Percentiles rank a stretch among this genome's conserved stretches.
Conservation (phyloP, 176 grass and related monocot species). For the Oryza coarctata region DNA sequence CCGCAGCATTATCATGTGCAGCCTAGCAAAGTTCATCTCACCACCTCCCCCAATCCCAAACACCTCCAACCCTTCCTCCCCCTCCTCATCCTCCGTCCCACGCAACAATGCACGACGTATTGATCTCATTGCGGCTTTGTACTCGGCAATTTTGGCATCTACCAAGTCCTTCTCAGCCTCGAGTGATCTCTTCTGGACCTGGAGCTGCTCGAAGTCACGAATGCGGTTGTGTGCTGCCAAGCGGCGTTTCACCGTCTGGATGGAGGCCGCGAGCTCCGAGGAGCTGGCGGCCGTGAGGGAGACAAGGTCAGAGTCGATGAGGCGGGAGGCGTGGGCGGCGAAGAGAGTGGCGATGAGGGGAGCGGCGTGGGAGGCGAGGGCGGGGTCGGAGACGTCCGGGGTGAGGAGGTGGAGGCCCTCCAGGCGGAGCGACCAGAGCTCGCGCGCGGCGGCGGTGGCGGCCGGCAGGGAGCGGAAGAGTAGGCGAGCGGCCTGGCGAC, state of each 20-base stretch:
- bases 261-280: constrained; percentile 19
- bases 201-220: constrained; percentile 34
- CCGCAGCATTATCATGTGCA: constrained; percentile 58
- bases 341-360: constrained; percentile 54
- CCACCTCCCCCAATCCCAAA: constrained; percentile 35
- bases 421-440: constrained; percentile 70
- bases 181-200: constrained; percentile 38
- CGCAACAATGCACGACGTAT: constrained; percentile 35
- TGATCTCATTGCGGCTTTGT: constrained; percentile 50
- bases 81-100: not conserved
- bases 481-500: constrained; percentile 39
- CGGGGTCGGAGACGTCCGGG: constrained; percentile 11
- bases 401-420: constrained; percentile 62
- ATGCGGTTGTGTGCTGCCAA: constrained; percentile 16
- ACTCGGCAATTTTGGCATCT: constrained; percentile 52
- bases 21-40: constrained; percentile 52
- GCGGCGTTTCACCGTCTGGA: constrained; percentile 26
- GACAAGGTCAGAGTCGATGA: constrained; percentile 45
- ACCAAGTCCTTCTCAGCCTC: constrained; percentile 51
- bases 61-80: constrained; percentile 37
- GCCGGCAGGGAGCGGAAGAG: constrained; percentile 30
- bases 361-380: constrained; percentile 28
- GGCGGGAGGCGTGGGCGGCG: constrained; percentile 40
- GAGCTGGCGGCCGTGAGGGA: constrained; percentile 32
- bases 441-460: constrained; percentile 55